These are phyloP conservation scores for Monosporascus ibericus DNA, from an alignment of 2,329 filamentous ascomycete species.

Conservation along the genomic window DNA sequence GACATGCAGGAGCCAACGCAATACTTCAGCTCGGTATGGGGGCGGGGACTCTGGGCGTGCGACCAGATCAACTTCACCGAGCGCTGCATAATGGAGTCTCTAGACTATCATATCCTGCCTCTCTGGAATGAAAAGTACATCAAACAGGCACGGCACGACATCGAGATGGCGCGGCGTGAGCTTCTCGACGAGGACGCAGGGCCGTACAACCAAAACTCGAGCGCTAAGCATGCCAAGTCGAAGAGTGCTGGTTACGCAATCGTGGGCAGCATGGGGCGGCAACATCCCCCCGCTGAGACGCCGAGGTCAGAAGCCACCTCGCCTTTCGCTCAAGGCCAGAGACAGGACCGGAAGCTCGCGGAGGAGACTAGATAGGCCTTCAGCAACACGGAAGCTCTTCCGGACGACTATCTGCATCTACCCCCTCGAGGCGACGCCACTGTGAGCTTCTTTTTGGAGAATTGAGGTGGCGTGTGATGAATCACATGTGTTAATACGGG, in stretches of 20 bases:
- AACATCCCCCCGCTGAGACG: constrained; percentile 36
- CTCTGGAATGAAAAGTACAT: constrained; percentile 52
- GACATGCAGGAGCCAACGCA: constrained; percentile 49
- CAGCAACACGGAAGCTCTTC: constrained; percentile 8
- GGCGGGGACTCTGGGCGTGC: constrained; percentile 49
- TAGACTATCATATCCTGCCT: constrained; percentile 57
- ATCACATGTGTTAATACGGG: neutral
- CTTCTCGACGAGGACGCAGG: constrained; percentile 18
- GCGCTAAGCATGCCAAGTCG: constrained; percentile 29
- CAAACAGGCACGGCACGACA: constrained; percentile 54
- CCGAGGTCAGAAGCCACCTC: constrained; percentile 24
- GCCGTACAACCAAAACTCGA: constrained; percentile 11
- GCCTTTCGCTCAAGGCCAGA: constrained; percentile 9
- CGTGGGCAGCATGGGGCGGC: constrained; percentile 32
- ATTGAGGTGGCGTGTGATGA: neutral
- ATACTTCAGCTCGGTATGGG: constrained; percentile 50
- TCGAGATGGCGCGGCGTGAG: constrained; percentile 50
- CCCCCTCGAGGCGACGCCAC: constrained; percentile 7
- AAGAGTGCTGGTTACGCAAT: constrained; percentile 34
- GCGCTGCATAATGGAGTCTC: constrained; percentile 56
- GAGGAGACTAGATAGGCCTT: constrained; percentile 19
- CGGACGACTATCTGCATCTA: constrained; percentile 18
- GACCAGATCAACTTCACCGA: constrained; percentile 60
- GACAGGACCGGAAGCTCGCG: constrained; percentile 7
- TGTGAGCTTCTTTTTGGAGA: constrained; percentile 1